These are phyloP conservation scores for Apiotrichum laibachii DNA, from an alignment of 1,284 basidiomycete species.

Conservation along the genomic window DNA sequence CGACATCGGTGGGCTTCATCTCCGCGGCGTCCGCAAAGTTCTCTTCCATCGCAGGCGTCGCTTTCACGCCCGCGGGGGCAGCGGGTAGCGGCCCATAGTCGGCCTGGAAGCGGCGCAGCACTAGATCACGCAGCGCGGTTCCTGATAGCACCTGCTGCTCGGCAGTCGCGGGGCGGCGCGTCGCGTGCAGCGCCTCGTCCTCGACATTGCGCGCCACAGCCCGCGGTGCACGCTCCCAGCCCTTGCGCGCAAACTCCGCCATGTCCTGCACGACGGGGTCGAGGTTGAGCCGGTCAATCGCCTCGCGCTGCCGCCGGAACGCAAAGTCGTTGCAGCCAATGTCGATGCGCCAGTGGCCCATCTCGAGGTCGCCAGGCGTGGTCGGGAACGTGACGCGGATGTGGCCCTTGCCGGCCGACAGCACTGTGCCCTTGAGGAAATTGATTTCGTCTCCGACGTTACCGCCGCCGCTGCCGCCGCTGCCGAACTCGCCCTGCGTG, in stretches of 20 bases:
- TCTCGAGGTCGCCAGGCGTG: constrained; percentile 50
- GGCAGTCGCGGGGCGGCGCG: constrained; percentile 41
- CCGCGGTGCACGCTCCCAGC: background rate
- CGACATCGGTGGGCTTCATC: constrained; percentile 37
- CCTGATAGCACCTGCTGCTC: constrained; percentile 61
- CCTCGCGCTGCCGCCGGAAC: constrained; percentile 66
- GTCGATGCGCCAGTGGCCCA: constrained; percentile 67
- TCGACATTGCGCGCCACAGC: background rate
- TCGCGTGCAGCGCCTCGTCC: constrained; percentile 16
- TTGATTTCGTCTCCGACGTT: too few relatives aligned
- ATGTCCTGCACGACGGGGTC: constrained; percentile 57
- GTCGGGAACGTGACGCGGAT: constrained; percentile 62
- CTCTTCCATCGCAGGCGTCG: constrained; percentile 4
- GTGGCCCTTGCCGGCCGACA: constrained; percentile 52
- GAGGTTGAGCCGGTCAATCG: constrained; percentile 61
- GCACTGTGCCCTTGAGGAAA: constrained; percentile 56
- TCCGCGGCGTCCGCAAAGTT: constrained; percentile 21
- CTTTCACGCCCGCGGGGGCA: background rate
- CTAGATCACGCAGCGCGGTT: constrained; percentile 65
- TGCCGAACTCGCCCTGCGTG: constrained; percentile 51
- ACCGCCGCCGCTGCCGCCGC: constrained; percentile 48
- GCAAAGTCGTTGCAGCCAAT: constrained; percentile 66
- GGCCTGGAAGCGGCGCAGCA: constrained; percentile 58
- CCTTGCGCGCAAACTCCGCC: constrained; percentile 13
- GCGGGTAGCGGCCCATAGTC: constrained; percentile 33